phyloP scores from a whole-genome alignment of 768 basidiomycete genomes.

The Piloderma croceum region DNA sequence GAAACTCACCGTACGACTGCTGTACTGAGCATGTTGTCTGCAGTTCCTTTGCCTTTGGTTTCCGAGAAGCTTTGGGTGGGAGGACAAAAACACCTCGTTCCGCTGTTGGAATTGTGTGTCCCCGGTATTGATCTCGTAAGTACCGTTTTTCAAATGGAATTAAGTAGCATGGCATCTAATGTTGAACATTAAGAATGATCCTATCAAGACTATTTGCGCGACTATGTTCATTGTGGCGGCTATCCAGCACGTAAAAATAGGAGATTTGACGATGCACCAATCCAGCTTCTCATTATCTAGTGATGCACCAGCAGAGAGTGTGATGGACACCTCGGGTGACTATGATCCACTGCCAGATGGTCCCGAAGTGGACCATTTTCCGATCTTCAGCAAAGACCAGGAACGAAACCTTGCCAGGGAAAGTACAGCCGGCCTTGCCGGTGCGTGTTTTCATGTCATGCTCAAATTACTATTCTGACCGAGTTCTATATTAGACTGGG shows the following conservation, averaged over 20 bases:
- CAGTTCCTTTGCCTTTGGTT: constrained; percentile 69
- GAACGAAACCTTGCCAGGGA: constrained; percentile 71
- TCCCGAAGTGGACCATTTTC: constrained; percentile 36
- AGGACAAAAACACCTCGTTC: constrained; percentile 84
- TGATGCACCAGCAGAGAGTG: constrained; percentile 48
- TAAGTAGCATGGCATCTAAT: constrained; percentile 3
- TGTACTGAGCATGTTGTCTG: constrained; percentile 77
- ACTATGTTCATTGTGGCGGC: constrained; percentile 72
- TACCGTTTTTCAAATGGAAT: constrained; percentile 3
- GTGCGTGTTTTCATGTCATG: constrained; percentile 30
- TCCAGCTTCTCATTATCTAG: constrained; percentile 50
- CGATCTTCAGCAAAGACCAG: constrained; percentile 52
- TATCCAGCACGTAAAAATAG: constrained; percentile 72
- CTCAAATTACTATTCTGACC: background rate
- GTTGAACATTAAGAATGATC: constrained; percentile 55
- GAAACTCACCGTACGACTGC: constrained; percentile 95
- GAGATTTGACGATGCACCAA: constrained; percentile 63
- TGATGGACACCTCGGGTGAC: constrained; percentile 48
- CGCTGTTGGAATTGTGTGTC: constrained; percentile 80
- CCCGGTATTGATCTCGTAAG: constrained; percentile 88
- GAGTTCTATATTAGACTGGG: constrained; percentile 55
- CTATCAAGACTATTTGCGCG: constrained; percentile 72
- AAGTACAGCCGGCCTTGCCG: constrained; percentile 74
- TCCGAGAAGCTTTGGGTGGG: constrained; percentile 75
- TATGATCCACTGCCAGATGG: constrained; percentile 48